Evolutionary conservation across 2,329 filamentous ascomycete genomes (phyloP).

Genomic region (Cytospora piceicola): DNA sequence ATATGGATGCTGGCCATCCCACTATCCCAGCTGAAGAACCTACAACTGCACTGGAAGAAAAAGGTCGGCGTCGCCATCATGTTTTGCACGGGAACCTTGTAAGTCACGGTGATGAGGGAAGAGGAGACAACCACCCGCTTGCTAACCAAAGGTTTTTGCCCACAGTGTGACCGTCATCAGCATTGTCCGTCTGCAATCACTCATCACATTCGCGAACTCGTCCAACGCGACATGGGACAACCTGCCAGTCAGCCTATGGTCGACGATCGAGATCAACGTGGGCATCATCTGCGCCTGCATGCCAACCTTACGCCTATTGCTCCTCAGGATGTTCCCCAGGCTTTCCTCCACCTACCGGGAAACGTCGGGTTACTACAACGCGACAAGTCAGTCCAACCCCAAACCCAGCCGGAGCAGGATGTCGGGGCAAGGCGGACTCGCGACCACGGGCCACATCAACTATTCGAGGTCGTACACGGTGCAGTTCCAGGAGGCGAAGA

Average conservation of each 20-base stretch:
- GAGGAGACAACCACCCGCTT: background rate
- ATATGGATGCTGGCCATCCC: slow-evolving; percentile 48
- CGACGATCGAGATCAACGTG: slow-evolving; percentile 42
- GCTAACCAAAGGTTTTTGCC: background rate
- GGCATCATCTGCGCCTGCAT: slow-evolving; percentile 43
- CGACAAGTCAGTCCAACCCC: slow-evolving; percentile 8
- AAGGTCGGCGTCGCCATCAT: slow-evolving; percentile 49
- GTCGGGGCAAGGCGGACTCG: background rate
- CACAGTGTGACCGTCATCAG: slow-evolving; percentile 41
- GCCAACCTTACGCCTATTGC: slow-evolving; percentile 38
- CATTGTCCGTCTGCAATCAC: slow-evolving; percentile 39
- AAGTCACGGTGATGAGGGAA: slow-evolving; percentile 11
- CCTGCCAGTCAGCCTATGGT: slow-evolving; percentile 39
- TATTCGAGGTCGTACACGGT: slow-evolving; percentile 32
- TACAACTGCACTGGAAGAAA: slow-evolving; percentile 51
- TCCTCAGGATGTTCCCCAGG: slow-evolving; percentile 38
- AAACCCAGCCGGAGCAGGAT: slow-evolving; percentile 12
- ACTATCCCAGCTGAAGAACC: slow-evolving; percentile 45
- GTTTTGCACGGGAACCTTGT: slow-evolving; percentile 51
- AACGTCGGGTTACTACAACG: slow-evolving; percentile 19
- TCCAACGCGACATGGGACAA: slow-evolving; percentile 40
- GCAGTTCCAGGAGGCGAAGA: slow-evolving; percentile 31
- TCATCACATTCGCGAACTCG: slow-evolving; percentile 39
- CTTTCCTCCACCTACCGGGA: slow-evolving; percentile 24
- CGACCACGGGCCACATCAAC: slow-evolving; percentile 21